Evolutionary conservation across 192 early-diverging fungal species (phyloP).

Genomic region (Dissophora ornata): DNA sequence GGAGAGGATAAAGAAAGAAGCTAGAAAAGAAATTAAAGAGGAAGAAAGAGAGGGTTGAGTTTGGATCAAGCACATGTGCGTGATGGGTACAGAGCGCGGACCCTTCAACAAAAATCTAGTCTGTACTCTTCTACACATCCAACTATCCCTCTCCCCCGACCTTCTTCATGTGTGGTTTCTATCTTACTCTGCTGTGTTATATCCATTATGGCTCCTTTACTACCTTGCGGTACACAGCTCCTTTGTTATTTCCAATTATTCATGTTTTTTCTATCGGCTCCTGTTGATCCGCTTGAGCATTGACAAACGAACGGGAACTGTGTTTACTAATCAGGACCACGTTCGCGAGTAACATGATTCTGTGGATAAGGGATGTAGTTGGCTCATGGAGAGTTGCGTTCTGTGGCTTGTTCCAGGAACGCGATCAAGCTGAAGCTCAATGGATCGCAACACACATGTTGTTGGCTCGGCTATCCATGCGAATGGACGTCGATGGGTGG

Average conservation of each 20-base stretch:
- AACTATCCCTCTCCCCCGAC: not conserved
- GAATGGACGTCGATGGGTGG: conserved; percentile 50
- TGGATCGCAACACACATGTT: conserved; percentile 50
- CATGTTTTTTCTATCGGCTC: conserved; percentile 29
- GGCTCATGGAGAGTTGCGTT: conserved; percentile 52
- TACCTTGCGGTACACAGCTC: no score
- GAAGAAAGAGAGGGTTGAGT: no score
- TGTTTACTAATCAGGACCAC: conserved; percentile 45
- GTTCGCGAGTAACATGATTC: conserved; percentile 48
- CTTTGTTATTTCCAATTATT: conserved; percentile 45
- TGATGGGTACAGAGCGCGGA: no score
- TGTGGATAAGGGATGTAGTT: conserved; percentile 56
- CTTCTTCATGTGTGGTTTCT: not conserved
- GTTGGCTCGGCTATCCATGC: conserved; percentile 48
- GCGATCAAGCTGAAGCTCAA: conserved; percentile 47
- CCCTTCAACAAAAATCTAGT: no score
- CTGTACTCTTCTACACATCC: no score
- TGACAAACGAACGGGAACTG: conserved; percentile 9
- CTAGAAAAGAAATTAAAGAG: no score
- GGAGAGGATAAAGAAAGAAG: no score
- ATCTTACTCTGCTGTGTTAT: not conserved
- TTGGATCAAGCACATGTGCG: no score
- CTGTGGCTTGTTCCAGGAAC: conserved; percentile 43
- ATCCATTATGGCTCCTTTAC: no score
- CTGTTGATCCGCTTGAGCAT: conserved; percentile 16